Base-by-base conservation (phyloP, 129 eudicot genomes). In the Tanacetum coccineum region DNA sequence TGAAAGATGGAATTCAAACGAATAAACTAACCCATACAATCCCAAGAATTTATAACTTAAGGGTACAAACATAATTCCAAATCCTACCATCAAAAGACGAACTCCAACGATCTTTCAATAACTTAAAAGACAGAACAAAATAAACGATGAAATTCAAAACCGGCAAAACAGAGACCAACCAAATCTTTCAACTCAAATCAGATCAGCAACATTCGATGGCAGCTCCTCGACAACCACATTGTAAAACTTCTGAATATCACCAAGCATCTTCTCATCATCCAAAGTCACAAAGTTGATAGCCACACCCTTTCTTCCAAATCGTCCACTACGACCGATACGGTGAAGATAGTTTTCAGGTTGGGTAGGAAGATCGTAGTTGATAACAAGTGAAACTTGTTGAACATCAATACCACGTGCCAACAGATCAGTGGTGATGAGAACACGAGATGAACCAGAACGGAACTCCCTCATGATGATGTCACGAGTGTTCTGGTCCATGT, bases 301-400 rank as follows among this genome's bases (percentile, higher is more conserved):
- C 46, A 89, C 96, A 45, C 95, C 96, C 67, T 89, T 89, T 20
- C 95, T 83, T 47, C 96, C 94, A 56, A 89, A 89, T 59, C 96
- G 50, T 14, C 96, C 96, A 71, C 92, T 88, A 47, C 89, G 74
- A 0, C 89, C 87, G 4, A 85, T 88, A 44, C 89, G 82, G 14
- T 83, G 95, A 13, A 89, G 88, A 57, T 89, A 86, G 60, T 89
- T 89, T 53, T 89, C 88, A 0, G 96, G 96, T 64, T 86, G 96
- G 8, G 96, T 86, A 0, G 96, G 95, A 22, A 89, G 70, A 81
- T 89, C 96, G 18, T 74, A 89, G 70, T 86, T 89, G 40, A 89
- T 86, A 15, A 89, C 96, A 30, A 89, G 88, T 0, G 96, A 89
- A 0, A 86, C 96, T 55, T 86, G 96, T 32, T 89, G 96, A 1